phyloP scores from a whole-genome alignment of 164 flowering plant genomes.

The Akebia trifoliata region DNA sequence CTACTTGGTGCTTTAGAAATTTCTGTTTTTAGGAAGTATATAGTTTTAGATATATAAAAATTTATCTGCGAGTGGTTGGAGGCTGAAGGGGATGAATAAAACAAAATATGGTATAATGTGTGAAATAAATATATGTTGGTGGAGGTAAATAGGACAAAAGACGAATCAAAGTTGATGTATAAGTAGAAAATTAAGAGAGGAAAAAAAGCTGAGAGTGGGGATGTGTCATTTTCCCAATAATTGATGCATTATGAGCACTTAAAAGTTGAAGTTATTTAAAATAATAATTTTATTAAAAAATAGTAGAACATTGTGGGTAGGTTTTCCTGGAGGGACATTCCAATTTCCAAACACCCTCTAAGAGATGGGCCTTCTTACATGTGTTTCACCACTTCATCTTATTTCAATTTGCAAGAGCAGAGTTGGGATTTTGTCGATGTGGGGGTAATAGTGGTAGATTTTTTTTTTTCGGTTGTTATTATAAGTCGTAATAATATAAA shows the following conservation, averaged over 20 bases:
- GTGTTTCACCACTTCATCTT: too few relatives aligned
- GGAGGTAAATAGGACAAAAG: slow-evolving; percentile 19
- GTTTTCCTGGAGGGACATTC: too few relatives aligned
- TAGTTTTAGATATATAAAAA: neutral
- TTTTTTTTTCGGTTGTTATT: too few relatives aligned
- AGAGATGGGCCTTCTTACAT: too few relatives aligned
- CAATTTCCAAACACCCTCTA: too few relatives aligned
- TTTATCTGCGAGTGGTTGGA: neutral
- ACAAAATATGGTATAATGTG: neutral
- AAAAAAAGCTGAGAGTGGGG: slow-evolving; percentile 15
- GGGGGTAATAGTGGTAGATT: too few relatives aligned
- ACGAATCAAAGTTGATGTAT: slow-evolving; percentile 6
- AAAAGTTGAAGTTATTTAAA: slow-evolving; percentile 19
- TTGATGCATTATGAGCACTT: slow-evolving; percentile 22
- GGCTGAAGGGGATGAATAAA: slow-evolving; percentile 4
- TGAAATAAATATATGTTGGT: slow-evolving; percentile 3
- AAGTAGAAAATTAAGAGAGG: neutral
- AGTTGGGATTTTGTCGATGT: too few relatives aligned
- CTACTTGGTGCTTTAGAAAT: too few relatives aligned
- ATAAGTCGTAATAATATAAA: too few relatives aligned
- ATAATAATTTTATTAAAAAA: too few relatives aligned
- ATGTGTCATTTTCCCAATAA: slow-evolving; percentile 21
- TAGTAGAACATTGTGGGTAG: too few relatives aligned
- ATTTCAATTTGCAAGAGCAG: too few relatives aligned
- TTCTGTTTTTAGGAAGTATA: neutral